These are phyloP conservation scores for Rosa persica DNA, from an alignment of 306 rosid genomes.

Conservation along the genomic window DNA sequence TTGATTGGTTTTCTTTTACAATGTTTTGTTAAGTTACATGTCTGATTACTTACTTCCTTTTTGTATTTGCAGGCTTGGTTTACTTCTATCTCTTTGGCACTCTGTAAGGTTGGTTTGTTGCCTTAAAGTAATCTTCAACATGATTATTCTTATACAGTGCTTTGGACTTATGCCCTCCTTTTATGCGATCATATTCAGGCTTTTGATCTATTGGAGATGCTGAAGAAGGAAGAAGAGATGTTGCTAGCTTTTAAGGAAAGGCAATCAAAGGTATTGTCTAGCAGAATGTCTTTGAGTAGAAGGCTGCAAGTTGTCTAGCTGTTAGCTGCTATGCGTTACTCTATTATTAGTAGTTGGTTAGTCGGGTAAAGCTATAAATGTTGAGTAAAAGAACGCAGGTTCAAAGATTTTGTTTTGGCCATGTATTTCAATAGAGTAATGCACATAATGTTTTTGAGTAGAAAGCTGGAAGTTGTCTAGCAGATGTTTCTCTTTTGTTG, in stretches of 20 bases:
- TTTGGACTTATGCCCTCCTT: conserved; percentile 24
- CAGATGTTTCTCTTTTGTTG: neutral
- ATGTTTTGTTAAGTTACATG: neutral
- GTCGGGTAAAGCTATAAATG: neutral
- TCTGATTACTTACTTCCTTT: neutral
- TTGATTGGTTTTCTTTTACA: neutral
- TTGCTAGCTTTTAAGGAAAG: conserved; percentile 72
- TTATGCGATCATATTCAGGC: conserved; percentile 48
- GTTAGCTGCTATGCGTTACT: neutral
- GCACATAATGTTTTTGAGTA: neutral
- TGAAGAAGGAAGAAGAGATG: conserved; percentile 89
- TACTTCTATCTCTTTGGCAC: conserved; percentile 74
- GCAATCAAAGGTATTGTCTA: conserved; percentile 60
- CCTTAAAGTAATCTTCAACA: conserved; percentile 11
- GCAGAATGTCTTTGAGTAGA: neutral
- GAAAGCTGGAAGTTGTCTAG: neutral
- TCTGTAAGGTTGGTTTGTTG: conserved; percentile 71
- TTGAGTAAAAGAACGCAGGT: neutral
- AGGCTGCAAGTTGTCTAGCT: neutral
- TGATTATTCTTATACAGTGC: conserved; percentile 9
- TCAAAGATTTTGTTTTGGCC: neutral
- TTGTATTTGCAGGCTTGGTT: conserved; percentile 74
- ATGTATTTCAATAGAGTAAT: neutral
- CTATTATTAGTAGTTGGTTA: neutral
- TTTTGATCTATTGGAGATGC: conserved; percentile 77